Percentiles rank a stretch among this genome's conserved stretches.
phyloP scores from a whole-genome alignment of 352 stramenopile genomes.

The Phytophthora podocarpi region DNA sequence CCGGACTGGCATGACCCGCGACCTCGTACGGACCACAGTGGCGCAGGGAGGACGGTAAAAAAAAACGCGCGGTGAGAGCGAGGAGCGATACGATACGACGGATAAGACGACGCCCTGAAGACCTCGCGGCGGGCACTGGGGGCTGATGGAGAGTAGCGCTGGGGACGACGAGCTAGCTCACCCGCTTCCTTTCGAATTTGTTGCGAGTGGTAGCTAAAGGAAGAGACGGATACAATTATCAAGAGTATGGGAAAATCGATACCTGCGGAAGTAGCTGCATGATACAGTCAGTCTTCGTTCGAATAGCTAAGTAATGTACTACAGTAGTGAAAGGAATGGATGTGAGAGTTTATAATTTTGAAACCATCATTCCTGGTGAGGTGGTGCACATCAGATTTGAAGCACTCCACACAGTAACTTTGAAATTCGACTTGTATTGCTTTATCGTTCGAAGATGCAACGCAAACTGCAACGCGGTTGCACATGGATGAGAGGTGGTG shows the following conservation, averaged over 20 bases:
- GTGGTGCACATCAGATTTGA: constrained; percentile 1
- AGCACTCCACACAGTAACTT: too few relatives aligned
- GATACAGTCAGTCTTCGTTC: constrained; percentile 6
- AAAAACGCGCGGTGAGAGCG: background rate
- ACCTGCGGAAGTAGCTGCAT: background rate
- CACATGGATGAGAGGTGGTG: background rate
- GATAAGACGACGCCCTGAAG: too few relatives aligned
- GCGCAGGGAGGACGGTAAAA: background rate
- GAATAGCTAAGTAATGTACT: background rate
- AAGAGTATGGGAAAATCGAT: constrained; percentile 4
- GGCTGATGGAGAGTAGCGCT: too few relatives aligned
- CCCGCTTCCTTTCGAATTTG: constrained; percentile 21
- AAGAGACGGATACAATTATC: background rate
- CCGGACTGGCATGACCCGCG: constrained; percentile 20
- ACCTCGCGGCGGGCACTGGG: background rate
- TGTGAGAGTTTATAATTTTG: background rate
- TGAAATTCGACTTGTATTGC: constrained; percentile 18
- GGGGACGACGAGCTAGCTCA: constrained; percentile 4
- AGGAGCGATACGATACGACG: too few relatives aligned
- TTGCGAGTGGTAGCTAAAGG: background rate
- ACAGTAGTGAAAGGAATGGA: background rate
- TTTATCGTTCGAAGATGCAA: constrained; percentile 16
- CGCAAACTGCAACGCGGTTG: background rate
- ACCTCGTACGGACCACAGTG: constrained; percentile 14
- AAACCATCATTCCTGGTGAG: constrained; percentile 13